Evolutionary conservation across 306 rosid species (phyloP), one percentile per base, ranked within the genome.

Genomic region (Prosopis cineraria): DNA sequence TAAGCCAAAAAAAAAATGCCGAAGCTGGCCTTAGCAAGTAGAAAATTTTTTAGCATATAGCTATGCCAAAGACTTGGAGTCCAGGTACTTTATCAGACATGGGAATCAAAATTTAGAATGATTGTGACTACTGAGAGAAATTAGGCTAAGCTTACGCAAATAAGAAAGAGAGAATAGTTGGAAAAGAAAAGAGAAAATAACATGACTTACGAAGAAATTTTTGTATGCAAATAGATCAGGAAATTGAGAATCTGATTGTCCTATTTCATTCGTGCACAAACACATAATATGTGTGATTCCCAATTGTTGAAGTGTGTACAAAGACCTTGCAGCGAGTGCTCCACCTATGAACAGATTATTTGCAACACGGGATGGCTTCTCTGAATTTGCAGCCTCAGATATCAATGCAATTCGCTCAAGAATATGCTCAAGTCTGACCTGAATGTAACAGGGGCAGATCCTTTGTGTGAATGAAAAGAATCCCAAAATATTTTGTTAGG

Each of bases 351-450:
- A 95, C 76, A 95, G 56, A 80, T 27, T 70, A 76, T 86, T 87
- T 75, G 94, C 91, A 40, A 95, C 85, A 58, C 80, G 83, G 25
- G 98, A 91, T 63, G 99, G 98, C 83, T 77, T 89, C 87, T 95
- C 99, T 40, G 98, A 87, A 85, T 79, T 95, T 78, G 98, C 98
- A 73, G 99, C 98, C 41, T 89, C 99, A 3, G 99, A 93, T 87
- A 95, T 88, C 83, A 93, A 81, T 34, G 89, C 84, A 84, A 95
- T 90, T 82, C 99, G 90, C 85, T 93, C 99, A 34, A 95, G 96
- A 74, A 93, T 93, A 84, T 95, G 99, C 85, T 93, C 99, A 72
- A 95, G 91, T 83, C 99, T 88, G 75, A 93, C 92, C 99, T 95
- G 93, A 64, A 84, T 70, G 68, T 85, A 78, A 69, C 56, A 62